phyloP scores from a whole-genome alignment of 805 yeast species.

The Pachysolen tannophilus region DNA sequence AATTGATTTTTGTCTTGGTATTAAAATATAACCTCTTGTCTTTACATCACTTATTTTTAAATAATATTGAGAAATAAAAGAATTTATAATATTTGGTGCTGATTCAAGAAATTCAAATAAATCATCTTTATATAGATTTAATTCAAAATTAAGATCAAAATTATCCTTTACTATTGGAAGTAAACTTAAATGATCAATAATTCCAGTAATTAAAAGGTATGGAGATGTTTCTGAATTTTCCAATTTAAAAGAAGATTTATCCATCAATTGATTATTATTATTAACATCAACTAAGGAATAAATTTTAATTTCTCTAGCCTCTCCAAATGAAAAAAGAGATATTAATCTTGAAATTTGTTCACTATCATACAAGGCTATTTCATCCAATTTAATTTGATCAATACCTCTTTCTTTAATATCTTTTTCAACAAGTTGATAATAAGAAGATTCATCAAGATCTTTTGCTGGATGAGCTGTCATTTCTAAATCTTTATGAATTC shows the following conservation, averaged over 20 bases:
- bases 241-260: constrained; percentile 6
- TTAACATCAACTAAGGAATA: constrained; percentile 39
- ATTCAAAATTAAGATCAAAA: constrained; percentile 16
- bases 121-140: constrained; percentile 11
- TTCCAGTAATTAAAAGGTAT: constrained; percentile 54
- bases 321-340: constrained; percentile 35
- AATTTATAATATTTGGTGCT: constrained; percentile 4
- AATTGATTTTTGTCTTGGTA: constrained; percentile 46
- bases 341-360: constrained; percentile 29
- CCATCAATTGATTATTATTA: constrained; percentile 9
- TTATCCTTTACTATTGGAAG: constrained; percentile 13
- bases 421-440: not conserved
- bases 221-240: constrained; percentile 17
- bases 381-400: not conserved
- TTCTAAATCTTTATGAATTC: constrained; percentile 42
- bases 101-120: constrained; percentile 13
- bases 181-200: constrained; percentile 44
- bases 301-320: constrained; percentile 56
- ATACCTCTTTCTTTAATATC: not conserved
- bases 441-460: not conserved
- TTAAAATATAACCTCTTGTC: constrained; percentile 36
- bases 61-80: constrained; percentile 9
- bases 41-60: constrained; percentile 49
- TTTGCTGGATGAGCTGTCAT: constrained; percentile 30
- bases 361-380: not conserved